These are phyloP conservation scores for Saccharomycopsis phalli DNA, from an alignment of 1,139 yeast genomes.

Conservation along the genomic window DNA sequence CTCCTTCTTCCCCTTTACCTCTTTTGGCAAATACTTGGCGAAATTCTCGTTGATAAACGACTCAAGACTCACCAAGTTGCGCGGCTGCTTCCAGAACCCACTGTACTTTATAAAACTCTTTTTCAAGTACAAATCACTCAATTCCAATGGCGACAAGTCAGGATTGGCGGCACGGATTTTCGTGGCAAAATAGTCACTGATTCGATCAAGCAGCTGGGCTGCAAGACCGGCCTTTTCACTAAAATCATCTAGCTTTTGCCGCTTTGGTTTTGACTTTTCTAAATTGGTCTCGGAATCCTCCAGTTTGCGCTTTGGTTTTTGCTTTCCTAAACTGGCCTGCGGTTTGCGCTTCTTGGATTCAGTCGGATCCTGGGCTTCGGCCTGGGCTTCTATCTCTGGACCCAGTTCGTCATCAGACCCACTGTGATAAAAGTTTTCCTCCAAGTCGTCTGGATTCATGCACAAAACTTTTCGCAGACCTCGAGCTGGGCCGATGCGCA, in stretches of 20 bases:
- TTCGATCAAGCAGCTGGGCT: constrained; percentile 41
- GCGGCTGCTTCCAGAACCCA: constrained; percentile 36
- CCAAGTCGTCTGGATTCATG: constrained; percentile 28
- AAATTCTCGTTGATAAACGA: constrained; percentile 37
- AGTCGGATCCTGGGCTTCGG: no score
- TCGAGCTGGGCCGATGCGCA: no score
- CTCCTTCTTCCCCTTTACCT: constrained; percentile 25
- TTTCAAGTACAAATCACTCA: constrained; percentile 47
- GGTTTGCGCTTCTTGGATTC: no score
- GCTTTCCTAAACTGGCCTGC: constrained; percentile 21
- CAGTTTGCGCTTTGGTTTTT: constrained; percentile 20
- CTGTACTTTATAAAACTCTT: constrained; percentile 43
- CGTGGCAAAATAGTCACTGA: constrained; percentile 51
- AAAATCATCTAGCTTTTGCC: constrained; percentile 51
- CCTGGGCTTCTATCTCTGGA: no score
- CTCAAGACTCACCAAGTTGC: constrained; percentile 41
- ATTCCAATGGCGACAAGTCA: constrained; percentile 54
- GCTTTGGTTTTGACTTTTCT: constrained; percentile 42
- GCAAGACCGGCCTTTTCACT: constrained; percentile 44
- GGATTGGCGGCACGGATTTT: constrained; percentile 43
- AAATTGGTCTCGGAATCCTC: constrained; percentile 22
- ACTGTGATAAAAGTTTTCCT: constrained; percentile 18
- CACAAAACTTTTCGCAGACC: no score
- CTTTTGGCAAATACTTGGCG: constrained; percentile 36
- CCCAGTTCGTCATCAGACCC: constrained; percentile 20